phyloP scores from a whole-genome alignment of 2,329 filamentous ascomycete genomes.

The Camillea tinctor region DNA sequence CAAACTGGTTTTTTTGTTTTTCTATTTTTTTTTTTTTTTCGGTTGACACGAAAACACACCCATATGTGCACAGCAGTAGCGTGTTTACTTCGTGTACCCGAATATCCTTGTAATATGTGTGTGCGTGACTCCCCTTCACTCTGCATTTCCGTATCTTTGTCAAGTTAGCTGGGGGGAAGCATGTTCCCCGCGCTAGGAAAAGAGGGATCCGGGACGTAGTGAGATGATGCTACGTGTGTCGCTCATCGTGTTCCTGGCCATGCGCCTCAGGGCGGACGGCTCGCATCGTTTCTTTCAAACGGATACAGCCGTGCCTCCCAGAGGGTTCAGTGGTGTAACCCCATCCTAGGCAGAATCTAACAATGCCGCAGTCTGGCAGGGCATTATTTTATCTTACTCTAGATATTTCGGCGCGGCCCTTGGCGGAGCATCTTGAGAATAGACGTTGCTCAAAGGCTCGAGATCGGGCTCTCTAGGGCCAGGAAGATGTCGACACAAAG shows the following conservation, averaged over 20 bases:
- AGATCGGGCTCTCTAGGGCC: constrained; percentile 9
- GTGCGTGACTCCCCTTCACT: constrained; percentile 22
- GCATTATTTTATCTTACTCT: constrained; percentile 3
- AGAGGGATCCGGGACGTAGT: constrained; percentile 27
- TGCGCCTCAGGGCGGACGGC: constrained; percentile 10
- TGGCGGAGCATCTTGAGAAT: constrained; percentile 21
- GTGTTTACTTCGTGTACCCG: constrained; percentile 2
- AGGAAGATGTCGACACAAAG: constrained; percentile 22
- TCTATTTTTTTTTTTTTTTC: neutral
- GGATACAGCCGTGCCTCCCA: constrained; percentile 7
- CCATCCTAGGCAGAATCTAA: neutral
- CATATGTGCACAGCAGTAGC: constrained; percentile 7
- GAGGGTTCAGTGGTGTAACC: neutral
- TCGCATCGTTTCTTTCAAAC: constrained; percentile 7
- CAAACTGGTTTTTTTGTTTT: too few species aligned
- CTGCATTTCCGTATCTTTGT: neutral
- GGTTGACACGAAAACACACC: neutral
- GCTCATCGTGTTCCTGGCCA: constrained; percentile 20
- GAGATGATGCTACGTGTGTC: constrained; percentile 29
- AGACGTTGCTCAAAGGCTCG: constrained; percentile 10
- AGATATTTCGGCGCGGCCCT: constrained; percentile 31
- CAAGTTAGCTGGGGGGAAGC: constrained; percentile 1
- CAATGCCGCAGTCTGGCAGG: neutral
- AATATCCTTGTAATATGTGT: constrained; percentile 1
- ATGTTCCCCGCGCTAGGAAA: constrained; percentile 7